Conservation (phyloP, 768 basidiomycete species). For the Hortiboletus campestris region DNA sequence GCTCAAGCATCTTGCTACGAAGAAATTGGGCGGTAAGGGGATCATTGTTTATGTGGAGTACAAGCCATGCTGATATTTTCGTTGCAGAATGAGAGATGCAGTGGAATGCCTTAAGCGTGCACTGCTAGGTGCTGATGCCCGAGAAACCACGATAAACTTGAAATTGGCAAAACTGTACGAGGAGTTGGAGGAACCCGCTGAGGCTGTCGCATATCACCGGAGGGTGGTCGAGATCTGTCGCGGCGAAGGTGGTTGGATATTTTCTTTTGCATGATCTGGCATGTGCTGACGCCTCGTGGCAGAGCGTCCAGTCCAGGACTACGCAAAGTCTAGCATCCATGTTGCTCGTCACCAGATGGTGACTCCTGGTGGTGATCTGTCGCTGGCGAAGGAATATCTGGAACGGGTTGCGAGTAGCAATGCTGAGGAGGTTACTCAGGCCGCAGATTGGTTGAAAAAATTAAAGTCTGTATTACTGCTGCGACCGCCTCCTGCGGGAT, state of each 20-base stretch:
- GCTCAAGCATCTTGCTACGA: constrained; percentile 93
- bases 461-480: constrained; percentile 40
- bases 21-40: constrained; percentile 74
- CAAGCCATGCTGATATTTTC: constrained; percentile 3
- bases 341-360: constrained; percentile 79
- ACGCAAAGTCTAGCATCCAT: constrained; percentile 79
- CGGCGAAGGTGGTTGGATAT: constrained; percentile 41
- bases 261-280: constrained; percentile 3
- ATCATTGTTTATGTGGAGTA: background rate
- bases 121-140: constrained; percentile 73
- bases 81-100: constrained; percentile 74
- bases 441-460: constrained; percentile 66
- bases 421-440: constrained; percentile 74
- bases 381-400: constrained; percentile 69
- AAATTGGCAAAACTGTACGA: constrained; percentile 74
- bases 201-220: constrained; percentile 78
- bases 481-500: constrained; percentile 10
- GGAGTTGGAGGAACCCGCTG: constrained; percentile 59
- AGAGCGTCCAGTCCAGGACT: constrained; percentile 72
- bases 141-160: constrained; percentile 69
- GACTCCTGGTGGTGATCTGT: constrained; percentile 60
- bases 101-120: constrained; percentile 91
- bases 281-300: constrained; percentile 18
- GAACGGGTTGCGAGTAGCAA: constrained; percentile 76
- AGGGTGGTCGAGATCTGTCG: constrained; percentile 68